These are phyloP conservation scores for Rhizophagus prolifer DNA, from an alignment of 192 early-diverging fungal genomes.

Conservation along the genomic window DNA sequence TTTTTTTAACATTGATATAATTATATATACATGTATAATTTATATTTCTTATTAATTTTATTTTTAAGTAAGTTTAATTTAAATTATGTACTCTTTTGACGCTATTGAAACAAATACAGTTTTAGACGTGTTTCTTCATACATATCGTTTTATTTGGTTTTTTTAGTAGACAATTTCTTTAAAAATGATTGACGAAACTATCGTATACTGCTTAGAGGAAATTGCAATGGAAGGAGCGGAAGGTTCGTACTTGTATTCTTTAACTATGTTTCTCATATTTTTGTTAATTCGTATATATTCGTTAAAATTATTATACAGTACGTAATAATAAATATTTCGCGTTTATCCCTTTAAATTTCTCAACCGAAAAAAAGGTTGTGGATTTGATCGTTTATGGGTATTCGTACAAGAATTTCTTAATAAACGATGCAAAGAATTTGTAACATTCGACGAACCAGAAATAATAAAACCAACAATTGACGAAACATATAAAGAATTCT, in stretches of 20 bases:
- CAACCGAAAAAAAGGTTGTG: constrained; percentile 2
- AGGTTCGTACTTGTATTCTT: constrained; percentile 34
- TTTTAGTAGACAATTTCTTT: neutral
- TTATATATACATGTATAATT: no score
- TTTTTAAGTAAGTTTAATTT: neutral
- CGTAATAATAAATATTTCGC: neutral
- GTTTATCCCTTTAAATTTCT: neutral
- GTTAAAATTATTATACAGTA: neutral
- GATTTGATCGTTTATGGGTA: constrained; percentile 15
- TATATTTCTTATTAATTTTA: neutral
- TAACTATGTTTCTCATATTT: no score
- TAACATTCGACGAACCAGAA: constrained; percentile 19
- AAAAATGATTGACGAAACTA: constrained; percentile 53
- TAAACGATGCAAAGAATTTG: constrained; percentile 30
- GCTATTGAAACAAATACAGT: neutral
- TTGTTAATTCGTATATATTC: no score
- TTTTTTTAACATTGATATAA: no score
- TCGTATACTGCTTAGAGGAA: constrained; percentile 52
- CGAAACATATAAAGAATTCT: constrained; percentile 6
- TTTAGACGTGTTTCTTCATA: neutral
- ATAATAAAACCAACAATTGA: neutral
- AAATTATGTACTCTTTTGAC: neutral
- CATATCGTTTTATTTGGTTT: neutral
- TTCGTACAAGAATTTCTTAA: constrained; percentile 27
- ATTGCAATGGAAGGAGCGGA: constrained; percentile 55